Percentiles rank a stretch among this genome's conserved stretches.
Evolutionary conservation across 768 basidiomycete species (phyloP).

Genomic region (Suillus weaverae): DNA sequence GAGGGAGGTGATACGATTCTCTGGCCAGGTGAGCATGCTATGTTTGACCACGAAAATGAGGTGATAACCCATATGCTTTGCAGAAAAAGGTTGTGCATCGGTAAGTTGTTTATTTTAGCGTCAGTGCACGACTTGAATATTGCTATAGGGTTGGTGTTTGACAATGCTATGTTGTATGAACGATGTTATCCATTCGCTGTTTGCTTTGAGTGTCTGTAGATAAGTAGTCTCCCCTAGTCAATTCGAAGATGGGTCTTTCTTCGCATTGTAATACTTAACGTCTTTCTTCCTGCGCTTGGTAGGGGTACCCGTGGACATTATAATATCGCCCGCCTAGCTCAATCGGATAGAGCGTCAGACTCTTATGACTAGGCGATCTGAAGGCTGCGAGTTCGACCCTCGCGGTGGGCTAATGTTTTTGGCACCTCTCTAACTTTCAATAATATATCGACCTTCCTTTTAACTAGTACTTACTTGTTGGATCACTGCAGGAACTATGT

Average conservation of each 20-base stretch:
- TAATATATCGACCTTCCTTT: not conserved
- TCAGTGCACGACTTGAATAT: conserved; percentile 5
- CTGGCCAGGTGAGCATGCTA: conserved; percentile 50
- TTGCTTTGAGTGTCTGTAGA: conserved; percentile 3
- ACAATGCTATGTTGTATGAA: not conserved
- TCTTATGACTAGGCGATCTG: conserved; percentile 53
- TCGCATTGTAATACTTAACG: too few species aligned
- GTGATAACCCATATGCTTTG: conserved; percentile 12
- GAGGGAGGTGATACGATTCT: conserved; percentile 91
- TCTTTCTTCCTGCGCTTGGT: not conserved
- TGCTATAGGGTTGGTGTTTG: conserved; percentile 32
- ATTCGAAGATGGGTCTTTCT: too few species aligned
- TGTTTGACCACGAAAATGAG: not conserved
- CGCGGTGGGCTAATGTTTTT: conserved; percentile 54
- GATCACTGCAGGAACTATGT: not conserved
- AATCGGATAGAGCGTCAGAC: conserved; percentile 70
- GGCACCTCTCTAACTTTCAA: not conserved
- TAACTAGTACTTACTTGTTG: not conserved
- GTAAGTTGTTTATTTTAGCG: conserved; percentile 21
- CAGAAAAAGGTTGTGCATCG: conserved; percentile 60
- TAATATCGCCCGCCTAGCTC: conserved; percentile 58
- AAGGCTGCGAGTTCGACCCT: conserved; percentile 67
- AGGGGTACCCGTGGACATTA: fast-evolving
- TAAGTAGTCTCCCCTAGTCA: not conserved
- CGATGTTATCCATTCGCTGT: not conserved